A percentile compares a stretch with the other conserved stretches of the same genome.
Conservation (phyloP, 2,329 filamentous ascomycete genomes). For the Fusarium nematophilum region DNA sequence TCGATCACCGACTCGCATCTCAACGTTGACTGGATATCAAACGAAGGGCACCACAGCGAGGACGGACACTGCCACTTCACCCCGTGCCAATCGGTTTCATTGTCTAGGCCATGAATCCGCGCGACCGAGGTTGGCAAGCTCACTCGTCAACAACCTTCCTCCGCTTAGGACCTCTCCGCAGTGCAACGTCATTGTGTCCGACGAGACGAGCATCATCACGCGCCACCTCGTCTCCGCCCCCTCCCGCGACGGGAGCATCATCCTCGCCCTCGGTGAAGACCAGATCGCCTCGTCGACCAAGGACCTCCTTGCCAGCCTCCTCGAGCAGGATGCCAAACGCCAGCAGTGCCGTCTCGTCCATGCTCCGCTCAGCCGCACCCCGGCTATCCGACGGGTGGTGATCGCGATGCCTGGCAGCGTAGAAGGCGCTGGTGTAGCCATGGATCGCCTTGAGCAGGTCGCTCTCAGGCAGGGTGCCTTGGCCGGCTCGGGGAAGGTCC, state of each 20-base stretch:
- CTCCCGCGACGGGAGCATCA: slow-evolving; percentile 10
- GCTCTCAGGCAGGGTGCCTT: slow-evolving; percentile 70
- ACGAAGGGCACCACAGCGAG: background rate
- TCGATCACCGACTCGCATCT: slow-evolving; percentile 20
- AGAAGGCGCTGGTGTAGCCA: slow-evolving; percentile 74
- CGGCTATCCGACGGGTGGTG: slow-evolving; percentile 33
- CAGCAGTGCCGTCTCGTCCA: slow-evolving; percentile 83
- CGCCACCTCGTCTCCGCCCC: slow-evolving; percentile 30
- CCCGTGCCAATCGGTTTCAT: slow-evolving; percentile 6
- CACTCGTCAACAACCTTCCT: slow-evolving; percentile 43
- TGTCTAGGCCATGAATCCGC: background rate
- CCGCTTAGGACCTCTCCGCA: slow-evolving; percentile 47
- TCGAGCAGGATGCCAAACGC: slow-evolving; percentile 81
- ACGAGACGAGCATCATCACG: slow-evolving; percentile 34
- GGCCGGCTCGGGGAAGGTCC: slow-evolving; percentile 60
- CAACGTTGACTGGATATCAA: slow-evolving; percentile 16
- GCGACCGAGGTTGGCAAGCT: slow-evolving; percentile 1
- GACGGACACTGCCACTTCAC: slow-evolving; percentile 1
- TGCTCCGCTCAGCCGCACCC: slow-evolving; percentile 65
- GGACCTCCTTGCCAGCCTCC: slow-evolving; percentile 69
- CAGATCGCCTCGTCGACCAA: slow-evolving; percentile 75
- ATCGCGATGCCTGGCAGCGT: slow-evolving; percentile 56
- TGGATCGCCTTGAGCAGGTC: slow-evolving; percentile 78
- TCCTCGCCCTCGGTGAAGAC: slow-evolving; percentile 73
- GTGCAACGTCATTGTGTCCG: slow-evolving; percentile 38